Evolutionary conservation across 2,329 filamentous ascomycete genomes (phyloP).

Genomic region (Incumbomyces delicatus): DNA sequence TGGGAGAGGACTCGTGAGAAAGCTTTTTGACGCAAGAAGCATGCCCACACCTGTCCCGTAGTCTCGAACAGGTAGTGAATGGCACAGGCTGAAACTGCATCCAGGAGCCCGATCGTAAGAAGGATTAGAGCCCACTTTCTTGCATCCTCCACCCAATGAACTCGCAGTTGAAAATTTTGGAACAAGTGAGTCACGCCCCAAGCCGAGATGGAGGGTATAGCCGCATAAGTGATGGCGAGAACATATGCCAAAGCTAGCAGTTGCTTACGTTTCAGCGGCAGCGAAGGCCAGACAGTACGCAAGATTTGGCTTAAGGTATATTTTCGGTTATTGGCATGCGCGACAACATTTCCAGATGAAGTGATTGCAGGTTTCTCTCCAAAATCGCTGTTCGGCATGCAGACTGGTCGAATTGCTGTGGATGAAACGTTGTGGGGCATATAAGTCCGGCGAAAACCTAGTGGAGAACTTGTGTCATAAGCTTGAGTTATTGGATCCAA

Average conservation of each 20-base stretch:
- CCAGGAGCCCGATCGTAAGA: conserved; percentile 55
- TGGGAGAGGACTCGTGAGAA: conserved; percentile 64
- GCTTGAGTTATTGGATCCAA: neutral
- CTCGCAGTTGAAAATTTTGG: conserved; percentile 53
- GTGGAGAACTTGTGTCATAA: neutral
- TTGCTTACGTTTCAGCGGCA: conserved; percentile 44
- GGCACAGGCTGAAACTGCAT: conserved; percentile 55
- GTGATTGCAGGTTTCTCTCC: neutral
- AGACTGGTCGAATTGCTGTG: neutral
- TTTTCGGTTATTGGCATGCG: neutral
- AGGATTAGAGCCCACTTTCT: conserved; percentile 62
- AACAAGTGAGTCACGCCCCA: conserved; percentile 66
- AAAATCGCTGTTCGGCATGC: neutral
- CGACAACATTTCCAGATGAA: neutral
- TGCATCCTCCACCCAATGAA: conserved; percentile 41
- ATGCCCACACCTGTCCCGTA: conserved; percentile 67
- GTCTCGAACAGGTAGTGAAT: conserved; percentile 64
- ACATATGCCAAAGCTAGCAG: conserved; percentile 52
- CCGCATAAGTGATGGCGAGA: conserved; percentile 54
- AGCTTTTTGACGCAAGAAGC: conserved; percentile 57
- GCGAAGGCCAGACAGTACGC: conserved; percentile 58
- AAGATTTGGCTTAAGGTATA: conserved; percentile 47
- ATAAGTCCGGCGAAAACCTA: neutral
- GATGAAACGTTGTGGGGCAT: neutral
- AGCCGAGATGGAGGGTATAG: conserved; percentile 63